Evolutionary conservation across 2,329 filamentous ascomycete species (phyloP).

Genomic region (Pleomassaria siparia): DNA sequence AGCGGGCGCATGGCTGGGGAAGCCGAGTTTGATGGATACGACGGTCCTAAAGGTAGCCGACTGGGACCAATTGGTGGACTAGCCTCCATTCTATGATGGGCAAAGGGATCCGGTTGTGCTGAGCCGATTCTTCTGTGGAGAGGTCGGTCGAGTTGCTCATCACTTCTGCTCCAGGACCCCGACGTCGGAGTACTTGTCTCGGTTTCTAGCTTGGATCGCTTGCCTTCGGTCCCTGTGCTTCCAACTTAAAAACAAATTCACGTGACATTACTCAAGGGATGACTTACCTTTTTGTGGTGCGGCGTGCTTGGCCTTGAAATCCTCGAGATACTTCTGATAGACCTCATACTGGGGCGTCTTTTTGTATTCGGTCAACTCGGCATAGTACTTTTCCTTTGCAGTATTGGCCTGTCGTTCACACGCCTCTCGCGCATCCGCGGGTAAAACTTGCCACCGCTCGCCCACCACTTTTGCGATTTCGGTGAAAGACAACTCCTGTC

Average conservation of each 20-base stretch:
- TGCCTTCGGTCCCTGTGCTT: slow-evolving; percentile 40
- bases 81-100: slow-evolving; percentile 25
- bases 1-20: slow-evolving; percentile 35
- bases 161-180: slow-evolving; percentile 29
- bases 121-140: slow-evolving; percentile 30
- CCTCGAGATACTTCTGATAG: slow-evolving; percentile 71
- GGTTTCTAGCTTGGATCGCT: slow-evolving; percentile 47
- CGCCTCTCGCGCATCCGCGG: slow-evolving; percentile 66
- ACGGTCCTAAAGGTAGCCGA: slow-evolving; percentile 27
- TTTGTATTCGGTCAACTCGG: slow-evolving; percentile 74
- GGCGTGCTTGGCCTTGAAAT: slow-evolving; percentile 74
- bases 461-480: slow-evolving; percentile 82
- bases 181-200: slow-evolving; percentile 33
- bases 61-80: slow-evolving; percentile 30
- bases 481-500: slow-evolving; percentile 75
- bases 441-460: slow-evolving; percentile 76
- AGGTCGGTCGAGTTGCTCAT: slow-evolving; percentile 32
- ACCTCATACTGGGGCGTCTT: slow-evolving; percentile 70
- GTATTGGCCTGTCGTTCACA: slow-evolving; percentile 72
- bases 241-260: slow-evolving; percentile 9
- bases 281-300: slow-evolving; percentile 39
- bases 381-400: slow-evolving; percentile 76
- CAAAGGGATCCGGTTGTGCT: slow-evolving; percentile 21
- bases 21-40: slow-evolving; percentile 33
- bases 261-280: background rate